Conservation (phyloP, 208 protist genomes). For the Trypanosoma theileri region DNA sequence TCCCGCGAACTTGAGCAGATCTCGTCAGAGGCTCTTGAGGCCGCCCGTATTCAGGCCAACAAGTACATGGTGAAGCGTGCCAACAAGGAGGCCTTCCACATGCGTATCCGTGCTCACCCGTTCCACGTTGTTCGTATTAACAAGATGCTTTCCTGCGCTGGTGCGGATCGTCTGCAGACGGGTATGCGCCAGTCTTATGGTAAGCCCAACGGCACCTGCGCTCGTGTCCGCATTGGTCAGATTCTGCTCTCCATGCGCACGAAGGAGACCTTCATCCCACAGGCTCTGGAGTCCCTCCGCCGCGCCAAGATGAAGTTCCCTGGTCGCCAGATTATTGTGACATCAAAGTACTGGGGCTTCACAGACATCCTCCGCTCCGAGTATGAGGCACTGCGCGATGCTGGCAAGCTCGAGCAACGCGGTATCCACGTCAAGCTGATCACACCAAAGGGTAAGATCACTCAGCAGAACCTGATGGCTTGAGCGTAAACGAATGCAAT, state of each 20-base stretch:
- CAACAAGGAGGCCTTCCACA: constrained; percentile 99
- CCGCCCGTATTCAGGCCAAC: constrained; percentile 99
- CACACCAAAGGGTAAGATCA: constrained; percentile 67
- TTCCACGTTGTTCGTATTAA: constrained; percentile 99
- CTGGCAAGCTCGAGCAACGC: constrained; percentile 68
- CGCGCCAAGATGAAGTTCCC: constrained; percentile 85
- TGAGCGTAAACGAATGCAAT: not conserved
- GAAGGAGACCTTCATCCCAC: constrained; percentile 69
- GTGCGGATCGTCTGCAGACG: constrained; percentile 99
- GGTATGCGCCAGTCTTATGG: constrained; percentile 98
- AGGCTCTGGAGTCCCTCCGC: constrained; percentile 76
- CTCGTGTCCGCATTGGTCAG: constrained; percentile 98
- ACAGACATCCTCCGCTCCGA: constrained; percentile 73
- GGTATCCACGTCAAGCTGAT: constrained; percentile 75
- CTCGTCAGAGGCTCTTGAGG: constrained; percentile 98
- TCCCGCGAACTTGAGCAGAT: constrained; percentile 99
- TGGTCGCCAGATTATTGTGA: constrained; percentile 73
- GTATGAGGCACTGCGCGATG: constrained; percentile 65
- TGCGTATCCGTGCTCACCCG: constrained; percentile 98
- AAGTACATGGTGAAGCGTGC: constrained; percentile 98
- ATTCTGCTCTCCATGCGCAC: constrained; percentile 97
- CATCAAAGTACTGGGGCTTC: constrained; percentile 87
- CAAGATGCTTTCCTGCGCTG: constrained; percentile 99
- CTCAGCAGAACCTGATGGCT: constrained; percentile 56
- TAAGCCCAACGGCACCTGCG: constrained; percentile 96